Evolutionary conservation across 805 yeast genomes (phyloP).

Genomic region (Yamadazyma olivae): DNA sequence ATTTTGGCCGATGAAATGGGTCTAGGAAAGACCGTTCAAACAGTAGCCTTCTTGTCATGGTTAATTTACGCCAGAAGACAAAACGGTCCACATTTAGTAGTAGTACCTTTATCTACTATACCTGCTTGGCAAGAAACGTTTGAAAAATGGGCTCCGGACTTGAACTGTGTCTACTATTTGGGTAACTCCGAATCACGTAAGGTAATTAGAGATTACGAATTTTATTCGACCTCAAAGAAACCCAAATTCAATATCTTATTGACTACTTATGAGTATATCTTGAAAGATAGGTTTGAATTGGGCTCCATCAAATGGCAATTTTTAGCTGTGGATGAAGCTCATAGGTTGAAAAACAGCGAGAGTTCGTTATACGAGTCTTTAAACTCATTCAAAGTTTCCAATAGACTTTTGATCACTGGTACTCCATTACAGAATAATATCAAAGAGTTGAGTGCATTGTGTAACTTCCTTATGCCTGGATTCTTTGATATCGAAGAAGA

Average conservation of each 20-base stretch:
- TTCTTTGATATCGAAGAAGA: constrained; percentile 86
- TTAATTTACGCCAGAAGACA: constrained; percentile 91
- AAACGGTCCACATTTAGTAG: constrained; percentile 95
- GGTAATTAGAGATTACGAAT: constrained; percentile 80
- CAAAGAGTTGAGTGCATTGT: constrained; percentile 91
- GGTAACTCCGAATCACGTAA: constrained; percentile 88
- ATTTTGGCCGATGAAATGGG: constrained; percentile 99
- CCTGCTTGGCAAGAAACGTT: constrained; percentile 99
- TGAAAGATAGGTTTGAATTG: constrained; percentile 80
- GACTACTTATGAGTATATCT: constrained; percentile 94
- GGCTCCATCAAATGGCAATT: constrained; percentile 92
- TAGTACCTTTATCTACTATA: constrained; percentile 92
- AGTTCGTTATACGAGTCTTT: constrained; percentile 89
- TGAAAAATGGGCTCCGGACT: constrained; percentile 96
- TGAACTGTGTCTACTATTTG: constrained; percentile 87
- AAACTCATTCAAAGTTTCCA: constrained; percentile 74
- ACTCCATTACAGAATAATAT: constrained; percentile 96
- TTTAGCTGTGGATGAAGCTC: constrained; percentile 98
- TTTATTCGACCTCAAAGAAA: constrained; percentile 60
- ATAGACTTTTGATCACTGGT: constrained; percentile 91
- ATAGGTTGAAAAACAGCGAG: constrained; percentile 90
- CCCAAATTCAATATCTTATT: constrained; percentile 88
- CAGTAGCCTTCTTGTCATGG: constrained; percentile 94
- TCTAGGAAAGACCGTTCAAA: constrained; percentile 95
- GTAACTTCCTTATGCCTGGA: constrained; percentile 96